A percentile compares a stretch with the other conserved stretches of the same genome.
Evolutionary conservation across 2,329 filamentous ascomycete species (phyloP).

Genomic region (Aspergillus sergii): DNA sequence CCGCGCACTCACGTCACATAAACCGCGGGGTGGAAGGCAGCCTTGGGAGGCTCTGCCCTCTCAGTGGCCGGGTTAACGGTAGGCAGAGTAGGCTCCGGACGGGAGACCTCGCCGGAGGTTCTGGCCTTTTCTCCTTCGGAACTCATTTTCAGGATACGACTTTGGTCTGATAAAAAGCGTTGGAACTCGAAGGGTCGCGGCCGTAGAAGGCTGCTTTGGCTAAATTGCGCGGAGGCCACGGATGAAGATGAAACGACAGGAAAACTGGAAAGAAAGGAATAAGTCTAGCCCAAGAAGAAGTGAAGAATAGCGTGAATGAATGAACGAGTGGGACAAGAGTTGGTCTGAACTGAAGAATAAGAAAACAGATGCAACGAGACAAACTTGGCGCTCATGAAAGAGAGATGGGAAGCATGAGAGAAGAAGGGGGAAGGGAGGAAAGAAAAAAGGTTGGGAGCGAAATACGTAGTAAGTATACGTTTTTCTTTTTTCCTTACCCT

Average conservation of each 20-base stretch:
- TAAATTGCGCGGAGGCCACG: constrained; percentile 49
- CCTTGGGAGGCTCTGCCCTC: constrained; percentile 68
- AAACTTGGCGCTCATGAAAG: constrained; percentile 4
- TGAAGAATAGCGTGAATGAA: constrained; percentile 16
- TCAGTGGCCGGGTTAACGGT: constrained; percentile 76
- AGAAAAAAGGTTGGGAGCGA: constrained; percentile 6
- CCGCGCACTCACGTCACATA: constrained; percentile 67
- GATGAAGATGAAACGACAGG: constrained; percentile 27
- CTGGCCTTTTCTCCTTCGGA: constrained; percentile 78
- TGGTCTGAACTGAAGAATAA: constrained; percentile 19
- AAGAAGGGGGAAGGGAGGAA: constrained; percentile 4
- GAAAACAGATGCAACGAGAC: constrained; percentile 3
- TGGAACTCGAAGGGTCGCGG: constrained; percentile 52
- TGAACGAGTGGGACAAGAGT: constrained; percentile 32
- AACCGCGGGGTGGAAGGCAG: constrained; percentile 74
- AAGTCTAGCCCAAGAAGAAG: constrained; percentile 15
- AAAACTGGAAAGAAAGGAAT: constrained; percentile 20
- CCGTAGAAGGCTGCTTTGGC: constrained; percentile 45
- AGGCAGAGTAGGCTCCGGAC: constrained; percentile 63
- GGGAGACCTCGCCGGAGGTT: constrained; percentile 70
- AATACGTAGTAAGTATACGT: constrained; percentile 11
- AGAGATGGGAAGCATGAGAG: constrained; percentile 10
- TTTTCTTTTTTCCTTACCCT: constrained; percentile 9
- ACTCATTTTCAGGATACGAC: constrained; percentile 54
- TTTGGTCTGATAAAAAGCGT: constrained; percentile 48